Base-by-base conservation (phyloP, 805 yeast species). In the Candida adriatica region DNA sequence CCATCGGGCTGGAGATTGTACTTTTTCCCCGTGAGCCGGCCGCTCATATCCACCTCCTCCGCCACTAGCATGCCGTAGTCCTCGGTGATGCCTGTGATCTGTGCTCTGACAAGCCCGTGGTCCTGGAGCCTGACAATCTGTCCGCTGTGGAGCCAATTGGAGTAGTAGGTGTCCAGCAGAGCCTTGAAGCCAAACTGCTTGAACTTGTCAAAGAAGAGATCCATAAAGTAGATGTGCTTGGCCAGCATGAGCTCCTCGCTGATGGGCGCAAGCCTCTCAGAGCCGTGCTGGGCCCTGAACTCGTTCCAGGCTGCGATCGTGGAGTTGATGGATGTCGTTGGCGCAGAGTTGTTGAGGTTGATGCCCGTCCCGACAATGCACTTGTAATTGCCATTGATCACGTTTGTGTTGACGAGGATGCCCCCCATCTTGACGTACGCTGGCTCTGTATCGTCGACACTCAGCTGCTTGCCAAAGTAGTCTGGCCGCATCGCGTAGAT, bases 1-100 rank as follows among this genome's bases (percentile, higher is more conserved):
- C 99, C 98, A 56, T 92, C 98, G 0, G 99, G 97, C 55, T 88
- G 96, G 28, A 92, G 60, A 45, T 85, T 80, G 42, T 69, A 77
- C 5, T 49, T 61, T 25, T 62, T 66, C 0, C 85, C 83, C 2
- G 79, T 73, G 11, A 62, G 61, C 9, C 45, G 50, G 15, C 68
- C 68, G 10, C 56, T 48, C 5, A 56, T 43, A 30, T 70, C 70
- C 6, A 77, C 54, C 41, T 83, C 95, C 38, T 74, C 77, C 3
- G 84, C 98, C 10, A 77, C 57, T 36, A 92, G 59, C 60, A 88
- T 62, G 0, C 98, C 99, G 56, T 79, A 82, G 34, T 87, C 95
- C 2, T 66, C 62, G 0, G 94, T 79, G 27, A 92, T 88, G 2
- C 98, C 98, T 24, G 66, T 59, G 29, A 92, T 75, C 25, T 61